Evolutionary conservation across 116 monocot species (phyloP), one percentile per base, ranked within the genome.

Genomic region (Phalaenopsis hybrid): DNA sequence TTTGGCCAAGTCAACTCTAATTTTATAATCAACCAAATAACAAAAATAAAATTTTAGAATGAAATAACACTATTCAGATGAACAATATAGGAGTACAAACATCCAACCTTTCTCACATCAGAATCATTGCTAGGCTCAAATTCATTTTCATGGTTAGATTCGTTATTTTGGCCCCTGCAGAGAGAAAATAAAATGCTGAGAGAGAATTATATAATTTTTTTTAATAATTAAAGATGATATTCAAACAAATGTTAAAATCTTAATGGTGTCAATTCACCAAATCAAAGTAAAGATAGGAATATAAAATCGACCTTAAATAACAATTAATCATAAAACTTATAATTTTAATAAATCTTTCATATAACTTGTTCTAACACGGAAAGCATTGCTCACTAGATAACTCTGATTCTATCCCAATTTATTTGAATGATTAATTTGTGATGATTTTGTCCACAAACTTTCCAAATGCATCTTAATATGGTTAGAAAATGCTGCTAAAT

Each of bases 71-170:
- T 67, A 67, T 67, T 67, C 28, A 67, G 28, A 28, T 67, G 25
- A 67, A 67, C 8, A 25, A 67, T 25, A 67, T 67, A 67, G 10
- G 28, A 67, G 28, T 16, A 67, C 25, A 67, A 67, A 67, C 25
- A 67, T 67, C 67, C 10, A 67, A 67, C 72, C 72, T 72, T 72
- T 72, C 41, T 34, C 11, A 33, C 37, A 72, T 72, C 72, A 72
- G 72, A 72, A 41, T 0, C 4, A 33, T 41, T 72, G 41, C 16
- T 41, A 33, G 37, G 72, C 72, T 16, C 72, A 34, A 16, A 33
- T 41, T 15, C 41, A 72, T 37, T 33, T 34, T 72, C 72, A 41
- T 41, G 33, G 16, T 41, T 72, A 37, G 1, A 25, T 41, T 72
- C 41, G 9, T 72, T 41, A 41, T 4, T 6, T 72, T 41, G 72